Conservation (phyloP, 73 alveolate genomes). For the Blepharisma japonicum region DNA sequence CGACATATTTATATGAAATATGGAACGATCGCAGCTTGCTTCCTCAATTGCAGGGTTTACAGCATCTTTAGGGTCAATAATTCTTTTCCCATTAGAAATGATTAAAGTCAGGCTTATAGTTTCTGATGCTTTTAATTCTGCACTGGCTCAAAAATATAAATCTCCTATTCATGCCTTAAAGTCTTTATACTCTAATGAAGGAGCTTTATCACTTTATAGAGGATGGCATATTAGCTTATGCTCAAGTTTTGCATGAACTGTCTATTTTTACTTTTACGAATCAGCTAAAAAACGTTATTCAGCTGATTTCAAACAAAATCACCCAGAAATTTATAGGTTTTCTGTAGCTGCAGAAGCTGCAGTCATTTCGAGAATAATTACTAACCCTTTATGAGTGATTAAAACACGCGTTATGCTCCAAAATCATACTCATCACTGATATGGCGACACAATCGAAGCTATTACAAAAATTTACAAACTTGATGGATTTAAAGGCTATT, state of each 20-base stretch:
- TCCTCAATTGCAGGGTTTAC: constrained; percentile 4
- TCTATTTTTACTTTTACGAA: constrained; percentile 22
- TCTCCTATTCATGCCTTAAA: background rate
- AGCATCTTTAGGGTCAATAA: background rate
- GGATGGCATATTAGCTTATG: constrained; percentile 27
- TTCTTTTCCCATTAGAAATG: background rate
- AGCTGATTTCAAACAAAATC: background rate
- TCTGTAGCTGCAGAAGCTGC: constrained; percentile 31
- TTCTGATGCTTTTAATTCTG: background rate
- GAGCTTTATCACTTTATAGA: background rate
- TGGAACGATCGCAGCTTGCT: constrained; percentile 12
- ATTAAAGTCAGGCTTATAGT: constrained; percentile 2
- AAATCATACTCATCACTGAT: background rate
- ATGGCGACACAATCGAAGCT: constrained; percentile 29
- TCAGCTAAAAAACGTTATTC: background rate
- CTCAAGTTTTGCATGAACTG: background rate
- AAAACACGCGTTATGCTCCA: constrained; percentile 23
- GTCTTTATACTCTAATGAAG: constrained; percentile 4
- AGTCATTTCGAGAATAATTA: background rate
- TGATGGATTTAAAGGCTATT: constrained; percentile 28
- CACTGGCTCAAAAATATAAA: background rate
- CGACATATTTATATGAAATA: background rate
- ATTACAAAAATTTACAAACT: background rate
- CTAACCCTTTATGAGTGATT: constrained; percentile 27
- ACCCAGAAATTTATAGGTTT: background rate